Evolutionary conservation across 2,329 filamentous ascomycete species (phyloP).

Genomic region (Lasiodiplodia sp.): DNA sequence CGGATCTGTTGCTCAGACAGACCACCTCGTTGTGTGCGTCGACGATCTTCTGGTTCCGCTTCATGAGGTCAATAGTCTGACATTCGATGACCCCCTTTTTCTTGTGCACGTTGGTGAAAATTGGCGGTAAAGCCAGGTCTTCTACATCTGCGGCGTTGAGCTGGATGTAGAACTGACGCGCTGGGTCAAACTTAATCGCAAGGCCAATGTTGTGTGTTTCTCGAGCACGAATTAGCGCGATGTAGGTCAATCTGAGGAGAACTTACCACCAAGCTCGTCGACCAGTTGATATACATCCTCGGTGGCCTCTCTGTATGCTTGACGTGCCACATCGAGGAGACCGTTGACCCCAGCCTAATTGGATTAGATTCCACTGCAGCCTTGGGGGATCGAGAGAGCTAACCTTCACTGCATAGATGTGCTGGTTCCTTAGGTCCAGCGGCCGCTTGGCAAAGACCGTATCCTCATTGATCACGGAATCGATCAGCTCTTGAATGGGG

Average conservation of each 20-base stretch:
- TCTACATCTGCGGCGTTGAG: constrained; percentile 70
- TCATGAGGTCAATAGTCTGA: constrained; percentile 83
- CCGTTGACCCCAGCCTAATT: constrained; percentile 77
- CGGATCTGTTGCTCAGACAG: constrained; percentile 77
- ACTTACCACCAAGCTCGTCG: constrained; percentile 68
- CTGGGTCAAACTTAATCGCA: constrained; percentile 77
- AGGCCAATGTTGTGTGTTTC: constrained; percentile 65
- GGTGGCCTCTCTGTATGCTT: constrained; percentile 88
- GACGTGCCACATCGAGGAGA: constrained; percentile 84
- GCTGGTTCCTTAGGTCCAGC: constrained; percentile 86
- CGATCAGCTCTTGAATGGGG: constrained; percentile 70
- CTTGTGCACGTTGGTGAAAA: constrained; percentile 78
- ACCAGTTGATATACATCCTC: constrained; percentile 78
- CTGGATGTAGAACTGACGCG: constrained; percentile 80
- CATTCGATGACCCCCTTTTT: constrained; percentile 84
- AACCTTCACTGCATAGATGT: constrained; percentile 86
- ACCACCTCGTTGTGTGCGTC: constrained; percentile 86
- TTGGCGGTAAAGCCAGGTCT: constrained; percentile 64
- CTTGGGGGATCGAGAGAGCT: background rate
- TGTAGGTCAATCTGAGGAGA: background rate
- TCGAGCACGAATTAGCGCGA: constrained; percentile 26
- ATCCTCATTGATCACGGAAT: constrained; percentile 78
- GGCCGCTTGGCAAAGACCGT: constrained; percentile 79
- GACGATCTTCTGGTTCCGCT: constrained; percentile 74
- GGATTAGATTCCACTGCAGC: background rate